Conservation (phyloP, 148 eudicot genomes). For the Tetragonia tetragonoides region DNA sequence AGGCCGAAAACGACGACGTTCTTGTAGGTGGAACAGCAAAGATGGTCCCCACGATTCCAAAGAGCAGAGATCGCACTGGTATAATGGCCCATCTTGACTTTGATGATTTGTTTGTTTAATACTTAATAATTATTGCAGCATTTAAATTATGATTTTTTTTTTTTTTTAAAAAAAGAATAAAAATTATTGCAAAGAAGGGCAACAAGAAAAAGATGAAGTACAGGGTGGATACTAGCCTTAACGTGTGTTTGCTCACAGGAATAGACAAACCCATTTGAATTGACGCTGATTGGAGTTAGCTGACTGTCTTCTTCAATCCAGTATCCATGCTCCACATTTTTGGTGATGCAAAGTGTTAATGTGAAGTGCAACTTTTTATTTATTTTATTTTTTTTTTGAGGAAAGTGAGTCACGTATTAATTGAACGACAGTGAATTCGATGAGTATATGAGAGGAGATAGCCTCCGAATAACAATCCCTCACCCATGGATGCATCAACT, state of each 20-base stretch:
- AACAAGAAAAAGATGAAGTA: background rate
- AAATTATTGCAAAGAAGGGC: slow-evolving; percentile 1
- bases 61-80: slow-evolving; percentile 6
- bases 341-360: background rate
- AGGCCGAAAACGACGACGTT: slow-evolving; percentile 32
- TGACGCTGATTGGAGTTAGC: slow-evolving; percentile 3
- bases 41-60: slow-evolving; percentile 15
- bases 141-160: no score
- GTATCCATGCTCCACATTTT: no score
- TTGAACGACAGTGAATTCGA: no score
- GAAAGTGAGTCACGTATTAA: no score
- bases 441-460: no score
- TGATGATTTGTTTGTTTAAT: slow-evolving; percentile 12
- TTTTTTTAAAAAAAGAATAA: background rate
- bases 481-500: no score
- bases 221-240: background rate
- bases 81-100: slow-evolving; percentile 19
- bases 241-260: slow-evolving; percentile 17
- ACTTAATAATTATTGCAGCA: background rate
- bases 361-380: background rate
- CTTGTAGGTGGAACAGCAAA: slow-evolving; percentile 24
- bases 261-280: background rate
- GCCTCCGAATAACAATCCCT: no score
- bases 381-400: background rate
- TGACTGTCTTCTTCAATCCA: background rate